Evolutionary conservation across 768 basidiomycete species (phyloP), one percentile per base, ranked within the genome.

Genomic region (Imleria badia): DNA sequence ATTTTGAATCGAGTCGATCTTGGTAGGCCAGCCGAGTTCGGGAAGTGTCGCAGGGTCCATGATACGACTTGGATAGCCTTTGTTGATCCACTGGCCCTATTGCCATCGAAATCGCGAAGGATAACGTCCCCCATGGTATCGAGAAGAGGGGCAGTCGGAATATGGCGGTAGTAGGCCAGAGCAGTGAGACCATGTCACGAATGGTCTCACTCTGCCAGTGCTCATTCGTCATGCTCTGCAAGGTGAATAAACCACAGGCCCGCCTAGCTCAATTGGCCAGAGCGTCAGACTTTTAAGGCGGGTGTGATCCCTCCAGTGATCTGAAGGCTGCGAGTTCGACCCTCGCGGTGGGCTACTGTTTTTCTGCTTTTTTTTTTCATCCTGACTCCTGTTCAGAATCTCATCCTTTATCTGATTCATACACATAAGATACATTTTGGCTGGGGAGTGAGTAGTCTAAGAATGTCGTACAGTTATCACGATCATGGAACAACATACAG

Each of bases 271-370:
- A 80, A 79, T 80, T 66, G 79, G 79, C 72, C 78, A 80, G 80
- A 81, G 79, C 79, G 80, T 80, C 80, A 80, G 79, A 80, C 79
- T 80, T 70, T 70, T 70, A 70, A 55, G 69, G 67, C 67, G 68
- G 69, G 67, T 1, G 2, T 42, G 33, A 48, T 55, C 45, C 66
- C 55, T 46, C 46, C 45, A 3, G 63, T 54, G 48, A 86, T 86
- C 85, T 86, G 82, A 86, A 86, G 85, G 85, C 82, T 86, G 85
- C 85, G 85, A 84, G 85, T 86, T 86, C 85, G 85, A 86, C 78
- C 84, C 85, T 84, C 85, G 85, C 85, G 84, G 83, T 85, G 84
- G 85, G 84, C 84, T 85, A 82, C 19, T 43, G 6, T 10, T 53
- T 71, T 71, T 65, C 48, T 1, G 3, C 2, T 30, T 20, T 19